Evolutionary conservation across 441 rosid genomes (phyloP), one percentile per base, ranked within the genome.

Genomic region (Croton setiger): DNA sequence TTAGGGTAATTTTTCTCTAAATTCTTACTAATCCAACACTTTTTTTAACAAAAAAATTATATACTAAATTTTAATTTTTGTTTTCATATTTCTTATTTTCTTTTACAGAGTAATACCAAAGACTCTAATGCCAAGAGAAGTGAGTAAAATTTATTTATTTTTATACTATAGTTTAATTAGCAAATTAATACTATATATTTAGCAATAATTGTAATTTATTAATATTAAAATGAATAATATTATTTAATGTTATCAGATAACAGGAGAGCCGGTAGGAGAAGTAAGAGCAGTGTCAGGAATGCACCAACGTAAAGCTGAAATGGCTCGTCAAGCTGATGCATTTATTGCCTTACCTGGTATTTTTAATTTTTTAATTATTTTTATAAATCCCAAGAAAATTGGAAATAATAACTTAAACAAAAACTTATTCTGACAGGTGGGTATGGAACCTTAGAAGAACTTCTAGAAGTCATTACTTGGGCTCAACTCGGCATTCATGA

Each of bases 291-390:
- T 94, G 20, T 87, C 98, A 53, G 96, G 84, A 69, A 94, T 94
- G 98, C 98, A 94, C 79, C 96, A 94, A 74, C 84, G 98, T 70
- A 94, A 94, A 71, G 98, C 97, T 36, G 98, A 91, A 78, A 94
- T 94, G 98, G 96, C 96, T 71, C 86, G 85, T 77, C 96, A 87
- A 49, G 89, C 98, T 71, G 96, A 94, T 79, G 98, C 98, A 51
- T 94, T 94, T 78, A 87, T 94, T 53, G 98, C 98, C 74, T 82
- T 94, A 57, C 98, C 98, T 47, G 98, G 98, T 91, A 74, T 62
- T 17, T 36, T 36, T 17, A 15, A 5, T 47, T 0, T 2, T 15
- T 12, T 48, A 5, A 12, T 44, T 8, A 1, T 6, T 44, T 44
- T 44, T 44, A 9, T 44, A 27, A 56, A 8, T 60, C 44, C 20